Base-by-base conservation (phyloP, 108 stramenopile species). In the Stephanodiscus triporus region DNA sequence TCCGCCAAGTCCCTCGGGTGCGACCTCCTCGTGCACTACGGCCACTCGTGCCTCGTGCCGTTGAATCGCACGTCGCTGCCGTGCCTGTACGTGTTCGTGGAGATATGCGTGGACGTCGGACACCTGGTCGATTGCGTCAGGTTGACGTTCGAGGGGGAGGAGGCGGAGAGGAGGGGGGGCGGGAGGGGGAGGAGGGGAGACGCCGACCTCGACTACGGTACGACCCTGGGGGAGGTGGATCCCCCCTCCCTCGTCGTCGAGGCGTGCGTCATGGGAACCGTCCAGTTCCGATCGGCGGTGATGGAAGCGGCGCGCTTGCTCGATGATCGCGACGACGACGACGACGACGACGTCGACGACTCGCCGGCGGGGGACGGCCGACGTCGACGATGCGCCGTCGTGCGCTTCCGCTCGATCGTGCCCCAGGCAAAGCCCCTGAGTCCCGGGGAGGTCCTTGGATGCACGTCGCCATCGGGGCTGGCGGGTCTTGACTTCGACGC, bases 71-170 rank as follows among this genome's bases (percentile, higher is more conserved):
- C 97, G 4, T 89, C 76, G 24, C 80, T 97, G 37, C 91, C 93
- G 3, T 89, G 88, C 71, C 64, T 99, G 55, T 99, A 99, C 75
- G 97, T 99, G 11, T 99, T 99, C 85, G 99, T 99, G 54, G 97
- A 98, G 83, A 97, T 99, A 75, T 73, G 76, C 8, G 89, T 97
- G 29, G 97, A 99, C 85, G 92, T 92, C 29, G 75, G 76, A 2
- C 96, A 96, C 76, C 63, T 96, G 66, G 89, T 98, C 48, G 95
- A 89, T 27, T 92, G 91, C 73, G 64, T 94, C 30, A 65, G 85
- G 68, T 37, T 78, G 48, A 92, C 91, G 9, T 68, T 90, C 30
- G 50, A 36, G 32, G 51, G 67, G 34, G 71, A 78, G 49, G 59
- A 47, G 26, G 59, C 30, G 14, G 60, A 76, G 56, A 36, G 20